A percentile compares a stretch with the other conserved stretches of the same genome.
Evolutionary conservation across 441 rosid species (phyloP).

Genomic region (Bruguiera hainesii): DNA sequence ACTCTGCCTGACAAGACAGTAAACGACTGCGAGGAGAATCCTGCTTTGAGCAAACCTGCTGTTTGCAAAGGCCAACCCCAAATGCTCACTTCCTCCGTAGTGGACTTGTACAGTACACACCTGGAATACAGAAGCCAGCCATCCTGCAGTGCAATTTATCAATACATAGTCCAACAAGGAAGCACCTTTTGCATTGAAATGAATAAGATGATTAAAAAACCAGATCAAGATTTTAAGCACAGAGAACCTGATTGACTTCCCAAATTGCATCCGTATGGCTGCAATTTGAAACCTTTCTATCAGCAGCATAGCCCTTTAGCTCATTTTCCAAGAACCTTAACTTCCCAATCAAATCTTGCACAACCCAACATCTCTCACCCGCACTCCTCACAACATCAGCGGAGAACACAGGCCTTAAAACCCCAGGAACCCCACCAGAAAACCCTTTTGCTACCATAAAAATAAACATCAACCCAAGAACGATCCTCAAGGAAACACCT

Average conservation of each 20-base stretch:
- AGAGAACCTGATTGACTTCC: slow-evolving; percentile 60
- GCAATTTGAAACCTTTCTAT: slow-evolving; percentile 46
- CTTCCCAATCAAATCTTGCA: slow-evolving; percentile 34
- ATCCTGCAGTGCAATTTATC: slow-evolving; percentile 35
- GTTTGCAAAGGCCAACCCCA: slow-evolving; percentile 99
- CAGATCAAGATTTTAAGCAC: neutral
- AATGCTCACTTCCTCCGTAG: slow-evolving; percentile 68
- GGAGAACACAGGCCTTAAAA: slow-evolving; percentile 42
- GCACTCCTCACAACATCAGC: slow-evolving; percentile 39
- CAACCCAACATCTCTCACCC: slow-evolving; percentile 46
- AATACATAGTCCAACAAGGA: neutral
- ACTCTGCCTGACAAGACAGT: slow-evolving; percentile 70
- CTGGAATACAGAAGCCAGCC: slow-evolving; percentile 50
- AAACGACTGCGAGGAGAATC: slow-evolving; percentile 53
- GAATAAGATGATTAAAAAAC: neutral
- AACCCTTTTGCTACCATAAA: slow-evolving; percentile 42
- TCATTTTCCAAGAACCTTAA: slow-evolving; percentile 49
- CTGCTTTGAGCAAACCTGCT: slow-evolving; percentile 58
- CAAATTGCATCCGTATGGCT: slow-evolving; percentile 50
- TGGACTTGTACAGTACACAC: slow-evolving; percentile 66
- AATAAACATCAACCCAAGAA: slow-evolving; percentile 35
- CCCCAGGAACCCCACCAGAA: slow-evolving; percentile 30
- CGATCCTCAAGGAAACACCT: slow-evolving; percentile 24
- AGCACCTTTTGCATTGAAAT: neutral
- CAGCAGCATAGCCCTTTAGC: slow-evolving; percentile 33